Percentiles rank a stretch among this genome's conserved stretches.
These are phyloP conservation scores for Kalmusia sp. DNA, from an alignment of 2,329 filamentous ascomycete species.

Conservation along the genomic window DNA sequence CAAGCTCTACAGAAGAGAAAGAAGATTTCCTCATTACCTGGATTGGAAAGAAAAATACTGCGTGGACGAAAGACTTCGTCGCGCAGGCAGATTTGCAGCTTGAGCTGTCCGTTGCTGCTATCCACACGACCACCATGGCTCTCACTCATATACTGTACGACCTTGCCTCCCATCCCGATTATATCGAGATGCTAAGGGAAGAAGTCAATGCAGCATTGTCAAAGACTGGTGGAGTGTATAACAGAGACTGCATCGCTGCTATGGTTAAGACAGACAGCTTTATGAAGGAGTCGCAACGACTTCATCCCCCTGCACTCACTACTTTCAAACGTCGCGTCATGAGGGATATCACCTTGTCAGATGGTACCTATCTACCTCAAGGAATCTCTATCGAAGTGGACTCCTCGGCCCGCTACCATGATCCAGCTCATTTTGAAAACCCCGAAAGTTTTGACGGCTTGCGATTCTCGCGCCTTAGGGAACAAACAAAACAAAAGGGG, in stretches of 20 bases:
- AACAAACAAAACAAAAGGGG: not conserved
- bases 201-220: conserved; percentile 38
- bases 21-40: conserved; percentile 28
- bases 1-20: not conserved
- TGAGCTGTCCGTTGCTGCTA: conserved; percentile 12
- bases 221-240: not conserved
- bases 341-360: conserved; percentile 3
- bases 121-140: conserved; percentile 19
- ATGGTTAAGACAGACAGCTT: conserved; percentile 12
- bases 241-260: not conserved
- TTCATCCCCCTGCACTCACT: not conserved
- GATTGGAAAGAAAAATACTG: conserved; percentile 1
- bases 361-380: conserved; percentile 14
- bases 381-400: not conserved
- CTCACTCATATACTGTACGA: conserved; percentile 11
- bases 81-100: conserved; percentile 6
- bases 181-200: conserved; percentile 46
- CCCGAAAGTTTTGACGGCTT: conserved; percentile 7
- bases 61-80: not conserved
- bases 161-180: conserved; percentile 28
- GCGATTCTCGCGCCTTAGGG: not conserved
- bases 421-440: not conserved
- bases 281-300: conserved; percentile 14
- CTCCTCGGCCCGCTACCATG: not conserved
- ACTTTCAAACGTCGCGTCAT: conserved; percentile 9